Evolutionary conservation across 2,329 filamentous ascomycete genomes (phyloP).

Genomic region (Neofusicoccum laricinum): DNA sequence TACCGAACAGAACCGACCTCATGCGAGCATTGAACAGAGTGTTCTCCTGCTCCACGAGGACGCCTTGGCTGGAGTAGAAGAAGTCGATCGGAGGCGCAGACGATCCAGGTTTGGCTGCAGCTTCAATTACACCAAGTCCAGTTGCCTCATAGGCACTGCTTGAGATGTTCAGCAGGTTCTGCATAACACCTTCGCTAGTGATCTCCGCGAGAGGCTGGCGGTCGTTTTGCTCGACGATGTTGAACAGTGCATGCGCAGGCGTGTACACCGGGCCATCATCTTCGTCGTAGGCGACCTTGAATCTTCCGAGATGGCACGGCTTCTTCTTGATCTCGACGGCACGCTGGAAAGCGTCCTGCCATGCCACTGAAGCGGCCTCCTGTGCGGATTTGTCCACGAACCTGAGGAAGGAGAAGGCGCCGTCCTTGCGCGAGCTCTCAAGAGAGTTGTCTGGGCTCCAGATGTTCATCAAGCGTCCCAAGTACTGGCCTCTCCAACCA

Average conservation of each 20-base stretch:
- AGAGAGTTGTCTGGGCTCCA: constrained; percentile 79
- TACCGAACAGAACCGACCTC: constrained; percentile 72
- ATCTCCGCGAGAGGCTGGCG: constrained; percentile 66
- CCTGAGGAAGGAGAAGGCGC: constrained; percentile 83
- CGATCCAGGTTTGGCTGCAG: constrained; percentile 73
- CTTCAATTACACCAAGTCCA: constrained; percentile 75
- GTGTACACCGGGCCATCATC: constrained; percentile 65
- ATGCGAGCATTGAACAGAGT: constrained; percentile 75
- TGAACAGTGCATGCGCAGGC: constrained; percentile 75
- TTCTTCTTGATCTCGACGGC: constrained; percentile 57
- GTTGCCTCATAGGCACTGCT: constrained; percentile 62
- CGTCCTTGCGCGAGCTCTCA: constrained; percentile 57
- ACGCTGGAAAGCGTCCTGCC: constrained; percentile 69
- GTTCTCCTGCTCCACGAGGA: constrained; percentile 64
- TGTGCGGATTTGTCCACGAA: constrained; percentile 75
- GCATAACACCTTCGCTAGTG: constrained; percentile 69
- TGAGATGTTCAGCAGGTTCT: constrained; percentile 76
- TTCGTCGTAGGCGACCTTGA: constrained; percentile 66
- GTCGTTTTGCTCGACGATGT: constrained; percentile 70
- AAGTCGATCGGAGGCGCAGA: constrained; percentile 85
- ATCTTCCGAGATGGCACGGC: constrained; percentile 59
- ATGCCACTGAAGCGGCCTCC: constrained; percentile 69
- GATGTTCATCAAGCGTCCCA: constrained; percentile 83
- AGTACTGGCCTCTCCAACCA: constrained; percentile 75
- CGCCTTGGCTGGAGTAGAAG: constrained; percentile 66